phyloP scores from a whole-genome alignment of 768 basidiomycete species.

The Pisolithus microcarpus region DNA sequence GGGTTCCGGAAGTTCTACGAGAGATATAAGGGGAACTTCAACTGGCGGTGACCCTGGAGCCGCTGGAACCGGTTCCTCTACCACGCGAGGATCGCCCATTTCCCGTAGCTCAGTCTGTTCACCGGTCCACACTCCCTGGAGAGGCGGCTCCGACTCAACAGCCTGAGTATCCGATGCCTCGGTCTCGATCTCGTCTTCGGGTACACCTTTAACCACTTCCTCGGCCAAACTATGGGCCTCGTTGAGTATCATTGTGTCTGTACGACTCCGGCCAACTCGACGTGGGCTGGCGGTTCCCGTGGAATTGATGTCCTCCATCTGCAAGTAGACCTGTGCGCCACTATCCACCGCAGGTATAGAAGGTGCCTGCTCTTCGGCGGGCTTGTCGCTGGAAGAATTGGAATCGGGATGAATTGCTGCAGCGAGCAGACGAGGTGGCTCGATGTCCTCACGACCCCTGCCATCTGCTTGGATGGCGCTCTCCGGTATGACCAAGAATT shows the following conservation, averaged over 20 bases:
- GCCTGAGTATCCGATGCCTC: constrained; percentile 6
- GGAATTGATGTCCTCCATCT: constrained; percentile 9
- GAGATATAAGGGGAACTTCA: constrained; percentile 20
- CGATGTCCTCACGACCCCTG: constrained; percentile 24
- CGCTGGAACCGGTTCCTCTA: constrained; percentile 12
- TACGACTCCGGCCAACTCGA: constrained; percentile 47
- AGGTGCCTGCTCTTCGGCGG: constrained; percentile 3
- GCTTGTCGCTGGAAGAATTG: constrained; percentile 7
- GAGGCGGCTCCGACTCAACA: constrained; percentile 7
- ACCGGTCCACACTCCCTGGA: constrained; percentile 8
- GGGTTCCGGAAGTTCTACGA: constrained; percentile 12
- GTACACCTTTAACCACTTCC: constrained; percentile 27
- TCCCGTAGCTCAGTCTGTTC: constrained; percentile 18
- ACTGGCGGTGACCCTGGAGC: constrained; percentile 22
- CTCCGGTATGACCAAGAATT: constrained; percentile 77
- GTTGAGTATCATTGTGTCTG: constrained; percentile 71
- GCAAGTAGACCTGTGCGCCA: constrained; percentile 19
- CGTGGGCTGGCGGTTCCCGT: constrained; percentile 34
- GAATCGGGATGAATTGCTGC: constrained; percentile 32
- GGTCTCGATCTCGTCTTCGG: not conserved
- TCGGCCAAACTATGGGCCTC: constrained; percentile 34
- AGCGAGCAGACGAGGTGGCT: constrained; percentile 34
- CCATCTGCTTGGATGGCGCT: constrained; percentile 27
- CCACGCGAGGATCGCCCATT: constrained; percentile 10
- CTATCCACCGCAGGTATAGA: constrained; percentile 8